A percentile compares a stretch with the other conserved stretches of the same genome.
Evolutionary conservation across 768 basidiomycete species (phyloP).

Genomic region (Lactifluus pinguis): DNA sequence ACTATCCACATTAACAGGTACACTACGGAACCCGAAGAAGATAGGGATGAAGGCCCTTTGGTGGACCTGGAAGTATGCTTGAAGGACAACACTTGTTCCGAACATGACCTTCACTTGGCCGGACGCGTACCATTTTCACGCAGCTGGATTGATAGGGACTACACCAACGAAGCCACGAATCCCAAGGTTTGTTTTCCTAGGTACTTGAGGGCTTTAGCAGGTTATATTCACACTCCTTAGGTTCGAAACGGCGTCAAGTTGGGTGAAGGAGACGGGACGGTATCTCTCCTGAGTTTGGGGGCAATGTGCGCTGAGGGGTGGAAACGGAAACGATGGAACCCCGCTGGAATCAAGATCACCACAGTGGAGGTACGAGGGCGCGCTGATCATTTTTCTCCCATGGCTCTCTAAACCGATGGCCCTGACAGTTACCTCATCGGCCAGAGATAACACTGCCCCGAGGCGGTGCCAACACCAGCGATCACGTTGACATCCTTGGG

Average conservation of each 20-base stretch:
- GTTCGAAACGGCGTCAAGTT: constrained; percentile 81
- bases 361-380: constrained; percentile 66
- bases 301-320: constrained; percentile 98
- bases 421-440: constrained; percentile 68
- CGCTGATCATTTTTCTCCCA: background rate
- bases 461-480: constrained; percentile 86
- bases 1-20: constrained; percentile 43
- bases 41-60: constrained; percentile 17
- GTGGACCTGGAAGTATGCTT: constrained; percentile 30
- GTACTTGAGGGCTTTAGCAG: too few species aligned
- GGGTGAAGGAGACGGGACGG: constrained; percentile 95
- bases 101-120: constrained; percentile 31
- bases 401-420: background rate
- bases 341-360: constrained; percentile 73
- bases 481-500: constrained; percentile 70
- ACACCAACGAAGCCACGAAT: constrained; percentile 49
- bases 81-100: constrained; percentile 36
- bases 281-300: constrained; percentile 74
- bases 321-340: constrained; percentile 86
- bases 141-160: constrained; percentile 81
- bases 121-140: constrained; percentile 48
- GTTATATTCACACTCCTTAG: constrained; percentile 25
- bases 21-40: constrained; percentile 57
- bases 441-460: constrained; percentile 67
- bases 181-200: constrained; percentile 41